Conservation (phyloP, 768 basidiomycete species). For the Lactifluus echinatus region DNA sequence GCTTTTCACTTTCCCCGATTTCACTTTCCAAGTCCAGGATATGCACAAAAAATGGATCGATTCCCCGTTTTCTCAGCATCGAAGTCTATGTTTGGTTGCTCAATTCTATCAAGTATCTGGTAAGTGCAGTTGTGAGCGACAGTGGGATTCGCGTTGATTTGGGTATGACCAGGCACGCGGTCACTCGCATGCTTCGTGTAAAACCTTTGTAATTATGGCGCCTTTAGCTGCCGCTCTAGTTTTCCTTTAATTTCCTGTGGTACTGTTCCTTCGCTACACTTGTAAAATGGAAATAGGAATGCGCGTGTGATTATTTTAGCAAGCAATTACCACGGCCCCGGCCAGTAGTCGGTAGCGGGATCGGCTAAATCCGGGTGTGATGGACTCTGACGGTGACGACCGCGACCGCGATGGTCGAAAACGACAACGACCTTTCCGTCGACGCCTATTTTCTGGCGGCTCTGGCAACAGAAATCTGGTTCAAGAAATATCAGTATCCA, state of each 20-base stretch:
- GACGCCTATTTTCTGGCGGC: neutral
- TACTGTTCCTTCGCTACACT: neutral
- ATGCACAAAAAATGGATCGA: neutral
- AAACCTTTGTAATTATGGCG: neutral
- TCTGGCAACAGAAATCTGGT: neutral
- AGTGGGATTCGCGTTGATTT: neutral
- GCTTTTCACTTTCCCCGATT: neutral
- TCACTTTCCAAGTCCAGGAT: neutral
- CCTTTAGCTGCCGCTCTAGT: neutral
- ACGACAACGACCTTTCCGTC: neutral
- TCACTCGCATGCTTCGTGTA: neutral
- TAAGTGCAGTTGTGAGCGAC: neutral
- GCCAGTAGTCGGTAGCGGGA: no score
- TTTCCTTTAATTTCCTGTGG: neutral
- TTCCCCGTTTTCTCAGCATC: neutral
- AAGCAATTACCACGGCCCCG: neutral
- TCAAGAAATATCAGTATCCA: neutral
- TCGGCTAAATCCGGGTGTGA: slow-evolving; percentile 1
- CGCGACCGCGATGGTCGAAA: neutral
- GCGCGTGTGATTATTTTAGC: neutral
- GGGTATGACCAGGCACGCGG: neutral
- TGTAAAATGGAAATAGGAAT: no score
- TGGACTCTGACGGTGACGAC: slow-evolving; percentile 7
- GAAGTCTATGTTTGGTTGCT: slow-evolving; percentile 12
- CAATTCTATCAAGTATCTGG: slow-evolving; percentile 19